Evolutionary conservation across 257 asterid species (phyloP), one percentile per base, ranked within the genome.

Genomic region (Solanum appendiculatum): DNA sequence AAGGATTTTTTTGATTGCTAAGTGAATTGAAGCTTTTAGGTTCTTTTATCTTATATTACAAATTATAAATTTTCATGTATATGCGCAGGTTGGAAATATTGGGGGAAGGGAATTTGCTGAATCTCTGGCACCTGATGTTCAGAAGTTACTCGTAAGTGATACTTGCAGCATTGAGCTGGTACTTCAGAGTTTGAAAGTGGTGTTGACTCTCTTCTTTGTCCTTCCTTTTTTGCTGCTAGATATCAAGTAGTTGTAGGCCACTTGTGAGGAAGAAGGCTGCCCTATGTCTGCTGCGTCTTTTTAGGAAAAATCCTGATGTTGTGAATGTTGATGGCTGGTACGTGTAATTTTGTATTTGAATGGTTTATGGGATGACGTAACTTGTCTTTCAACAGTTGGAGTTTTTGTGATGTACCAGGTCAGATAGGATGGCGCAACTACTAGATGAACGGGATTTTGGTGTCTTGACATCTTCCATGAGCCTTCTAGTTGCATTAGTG

Each of bases 201-300:
- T 31, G 84, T 81, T 81, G 44, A 44, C 90, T 90, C 81, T 77
- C 25, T 51, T 36, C 33, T 54, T 83, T 82, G 58, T 54, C 85
- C 91, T 86, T 93, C 42, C 60, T 81, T 81, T 48, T 48, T 39
- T 48, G 66, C 85, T 81, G 40, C 29, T 9, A 97, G 99, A 87
- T 97, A 89, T 96, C 99, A 75, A 97, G 99, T 90, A 96, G 99
- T 92, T 94, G 95, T 91, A 92, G 99, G 87, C 99, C 99, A 15
- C 99, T 97, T 87, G 99, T 97, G 91, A 93, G 99, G 92, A 97
- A 97, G 94, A 97, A 97, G 89, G 99, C 99, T 84, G 99, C 99
- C 51, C 86, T 97, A 37, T 97, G 99, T 91, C 98, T 97, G 90
- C 92, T 97, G 82, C 98, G 99, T 85, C 98, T 97, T 83, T 97